Base-by-base conservation (phyloP, 2,329 filamentous ascomycete genomes). In the Cladorrhinum sp. region DNA sequence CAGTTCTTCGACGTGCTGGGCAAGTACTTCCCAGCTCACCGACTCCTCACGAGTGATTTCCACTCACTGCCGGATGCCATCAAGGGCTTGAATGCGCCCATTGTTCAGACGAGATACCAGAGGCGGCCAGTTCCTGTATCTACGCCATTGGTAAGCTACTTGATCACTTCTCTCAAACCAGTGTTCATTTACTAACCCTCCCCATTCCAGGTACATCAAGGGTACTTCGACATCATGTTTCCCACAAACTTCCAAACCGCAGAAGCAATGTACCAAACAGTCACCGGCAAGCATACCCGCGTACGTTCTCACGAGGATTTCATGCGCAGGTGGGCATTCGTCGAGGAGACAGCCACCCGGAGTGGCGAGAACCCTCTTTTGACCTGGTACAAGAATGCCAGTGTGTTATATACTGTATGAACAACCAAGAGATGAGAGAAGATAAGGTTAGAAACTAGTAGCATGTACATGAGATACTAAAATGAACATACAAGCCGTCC, bases 151-250 rank as follows among this genome's bases (percentile, higher is more conserved):
- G 95, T 96, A 79, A 76, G 88, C 77, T 13, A 52, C 7, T n/a
- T 18, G n/a, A 50, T 54, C 20, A 24, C 22, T 32, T 20, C 48
- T 18, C 5, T 10, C 9, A 5, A 13, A 23, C 13, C 24, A 48
- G 9, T 27, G 4, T n/a, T 41, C 49, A 29, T 2, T 27, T 18
- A 38, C n/a, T 18, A n/a, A n/a, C n/a, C n/a, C n/a, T n/a, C n/a
- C n/a, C n/a, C n/a, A n/a, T n/a, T n/a, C 20, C 36, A 96, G 91
- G 91, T 97, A 52, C 93, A 98, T 74, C 96, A 99, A 78, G 96
- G 95, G 50, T 98, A 96, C 76, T 99, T 99, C 72, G 96, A 99
- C 73, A 97, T 99, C 69, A 87, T 99, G 72, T 99, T 99, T 78
- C 95, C 95, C 0, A 99, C 95, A 10, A 90, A 99, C 75, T 99